These are phyloP conservation scores for Trichoderma reesei DNA, from an alignment of 495 filamentous ascomycete species.

Conservation along the genomic window DNA sequence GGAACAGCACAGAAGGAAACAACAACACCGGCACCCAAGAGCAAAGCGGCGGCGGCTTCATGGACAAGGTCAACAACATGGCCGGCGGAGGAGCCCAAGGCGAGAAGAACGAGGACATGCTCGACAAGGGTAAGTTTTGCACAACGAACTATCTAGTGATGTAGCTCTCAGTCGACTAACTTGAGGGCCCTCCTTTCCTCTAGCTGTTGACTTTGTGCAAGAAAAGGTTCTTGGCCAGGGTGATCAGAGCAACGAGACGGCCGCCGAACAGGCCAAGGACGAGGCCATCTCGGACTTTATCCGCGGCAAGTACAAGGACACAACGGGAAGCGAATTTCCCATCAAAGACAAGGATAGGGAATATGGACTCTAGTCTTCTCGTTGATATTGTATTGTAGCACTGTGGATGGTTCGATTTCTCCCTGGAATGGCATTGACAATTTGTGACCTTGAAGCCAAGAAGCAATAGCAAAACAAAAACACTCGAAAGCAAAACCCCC, in stretches of 20 bases:
- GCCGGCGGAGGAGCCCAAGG: conserved; percentile 54
- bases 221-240: conserved; percentile 56
- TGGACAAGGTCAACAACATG: conserved; percentile 49
- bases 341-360: conserved; percentile 51
- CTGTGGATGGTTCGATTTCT: background rate
- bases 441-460: no score
- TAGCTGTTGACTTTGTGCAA: conserved; percentile 60
- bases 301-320: conserved; percentile 50
- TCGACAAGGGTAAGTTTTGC: conserved; percentile 44
- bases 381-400: background rate
- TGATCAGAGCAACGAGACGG: conserved; percentile 58
- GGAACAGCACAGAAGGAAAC: background rate
- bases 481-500: no score
- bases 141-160: conserved; percentile 15
- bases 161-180: background rate
- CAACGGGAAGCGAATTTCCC: conserved; percentile 51
- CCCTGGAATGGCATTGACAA: no score
- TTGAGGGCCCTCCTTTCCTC: background rate
- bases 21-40: background rate
- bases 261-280: conserved; percentile 66
- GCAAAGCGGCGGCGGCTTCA: conserved; percentile 30
- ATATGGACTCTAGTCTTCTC: conserved; percentile 16
- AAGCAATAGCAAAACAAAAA: no score
- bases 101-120: conserved; percentile 60
- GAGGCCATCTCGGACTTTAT: conserved; percentile 56